phyloP scores from a whole-genome alignment of 768 basidiomycete species.

The Mycena olivaceomarginata region DNA sequence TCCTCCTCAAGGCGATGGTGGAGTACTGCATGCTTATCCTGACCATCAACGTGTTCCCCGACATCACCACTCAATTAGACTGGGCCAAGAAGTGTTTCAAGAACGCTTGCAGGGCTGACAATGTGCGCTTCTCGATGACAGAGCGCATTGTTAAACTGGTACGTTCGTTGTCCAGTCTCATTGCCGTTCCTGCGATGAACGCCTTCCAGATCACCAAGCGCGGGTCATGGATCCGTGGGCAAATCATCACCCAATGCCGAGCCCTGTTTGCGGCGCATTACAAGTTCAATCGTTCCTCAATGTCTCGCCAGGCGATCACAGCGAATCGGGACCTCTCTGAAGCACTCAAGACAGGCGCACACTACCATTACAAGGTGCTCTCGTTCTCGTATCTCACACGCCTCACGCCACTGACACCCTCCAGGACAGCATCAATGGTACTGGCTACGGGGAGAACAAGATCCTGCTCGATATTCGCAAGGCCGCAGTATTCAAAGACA shows the following conservation, averaged over 20 bases:
- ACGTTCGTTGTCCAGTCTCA: not conserved
- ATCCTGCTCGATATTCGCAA: not conserved
- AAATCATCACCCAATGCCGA: not conserved
- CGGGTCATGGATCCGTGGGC: not conserved
- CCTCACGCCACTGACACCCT: not conserved
- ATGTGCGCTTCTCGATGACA: not conserved
- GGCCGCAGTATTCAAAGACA: not conserved
- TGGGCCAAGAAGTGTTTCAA: constrained; percentile 10
- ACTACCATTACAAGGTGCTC: constrained; percentile 9
- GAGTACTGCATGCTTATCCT: constrained; percentile 1
- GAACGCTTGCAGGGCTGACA: not conserved
- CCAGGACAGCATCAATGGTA: not conserved
- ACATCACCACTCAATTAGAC: not conserved
- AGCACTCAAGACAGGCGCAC: too few relatives aligned
- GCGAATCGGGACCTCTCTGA: not conserved
- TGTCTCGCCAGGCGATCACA: not conserved
- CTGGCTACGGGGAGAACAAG: constrained; percentile 1
- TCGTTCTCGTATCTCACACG: too few relatives aligned
- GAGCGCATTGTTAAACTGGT: constrained; percentile 11
- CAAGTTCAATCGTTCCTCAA: not conserved
- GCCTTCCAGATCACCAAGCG: constrained; percentile 19
- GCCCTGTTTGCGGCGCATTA: not conserved
- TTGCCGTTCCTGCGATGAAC: not conserved
- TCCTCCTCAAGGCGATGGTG: not conserved
- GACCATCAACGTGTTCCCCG: constrained; percentile 6